These are phyloP conservation scores for Pestalotiopsis fici DNA, from an alignment of 2,329 filamentous ascomycete genomes.

Conservation along the genomic window DNA sequence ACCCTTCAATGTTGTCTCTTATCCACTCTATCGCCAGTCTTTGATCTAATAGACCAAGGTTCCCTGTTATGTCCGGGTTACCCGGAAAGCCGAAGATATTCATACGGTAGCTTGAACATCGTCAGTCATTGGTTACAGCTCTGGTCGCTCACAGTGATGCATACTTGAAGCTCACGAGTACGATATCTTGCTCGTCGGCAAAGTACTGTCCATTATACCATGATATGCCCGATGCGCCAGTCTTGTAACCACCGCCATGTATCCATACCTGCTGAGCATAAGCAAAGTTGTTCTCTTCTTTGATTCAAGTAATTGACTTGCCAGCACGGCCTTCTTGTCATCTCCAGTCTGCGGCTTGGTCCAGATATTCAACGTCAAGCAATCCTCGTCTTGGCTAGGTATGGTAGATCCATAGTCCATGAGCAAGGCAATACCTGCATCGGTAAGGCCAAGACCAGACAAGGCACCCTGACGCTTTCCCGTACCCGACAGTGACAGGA, in stretches of 20 bases:
- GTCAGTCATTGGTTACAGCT: neutral
- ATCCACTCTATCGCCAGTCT: constrained; percentile 60
- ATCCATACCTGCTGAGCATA: neutral
- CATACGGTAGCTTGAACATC: constrained; percentile 1
- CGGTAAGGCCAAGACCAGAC: neutral
- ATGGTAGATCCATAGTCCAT: constrained; percentile 9
- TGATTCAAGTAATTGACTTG: neutral
- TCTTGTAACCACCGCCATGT: neutral
- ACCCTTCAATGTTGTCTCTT: constrained; percentile 35
- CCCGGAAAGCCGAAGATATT: constrained; percentile 10
- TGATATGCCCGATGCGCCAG: neutral
- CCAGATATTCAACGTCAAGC: constrained; percentile 41
- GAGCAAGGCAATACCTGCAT: neutral
- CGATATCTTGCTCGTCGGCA: constrained; percentile 6
- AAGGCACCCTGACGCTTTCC: neutral
- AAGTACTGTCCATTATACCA: constrained; percentile 8
- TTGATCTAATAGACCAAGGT: constrained; percentile 46
- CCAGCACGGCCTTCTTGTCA: constrained; percentile 1
- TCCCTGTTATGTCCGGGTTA: constrained; percentile 37
- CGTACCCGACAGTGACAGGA: neutral
- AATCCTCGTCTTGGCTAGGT: constrained; percentile 19
- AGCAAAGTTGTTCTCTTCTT: neutral
- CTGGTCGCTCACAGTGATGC: no score
- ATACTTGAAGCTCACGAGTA: constrained; percentile 5
- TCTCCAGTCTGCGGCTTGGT: constrained; percentile 15